Evolutionary conservation across 208 protist genomes (phyloP), one percentile per base, ranked within the genome.

Genomic region (Acanthamoeba culbertsoni): DNA sequence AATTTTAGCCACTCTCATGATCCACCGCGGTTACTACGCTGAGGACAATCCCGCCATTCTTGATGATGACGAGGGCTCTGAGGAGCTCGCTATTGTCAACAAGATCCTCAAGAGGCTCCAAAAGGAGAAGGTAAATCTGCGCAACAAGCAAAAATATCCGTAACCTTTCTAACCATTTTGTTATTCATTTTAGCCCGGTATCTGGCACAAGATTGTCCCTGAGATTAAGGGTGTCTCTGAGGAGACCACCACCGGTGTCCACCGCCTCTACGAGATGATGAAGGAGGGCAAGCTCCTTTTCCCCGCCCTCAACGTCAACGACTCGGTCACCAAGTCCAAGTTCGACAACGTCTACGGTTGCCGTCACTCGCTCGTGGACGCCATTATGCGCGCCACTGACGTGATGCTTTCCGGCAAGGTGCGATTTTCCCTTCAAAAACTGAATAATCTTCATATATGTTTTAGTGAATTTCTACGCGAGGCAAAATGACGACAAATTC

Each of bases 331-430:
- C 90, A 99, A 99, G 98, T 99, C 98, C 95, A 99, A 99, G 97
- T 99, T 99, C 95, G 99, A 99, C 97, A 99, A 99, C 98, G 94
- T 99, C 46, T 99, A 99, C 97, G 98, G 99, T 96, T 99, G 48
- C 12, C 48, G 48, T 18, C 98, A 99, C 96, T 99, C 99, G n/a
- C 98, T 99, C 16, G 97, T 99, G 43, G 99, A 99, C 95, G 99
- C 99, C 95, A 99, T 99, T 96, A 99, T 99, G 97, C 99, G 99
- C 95, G 99, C 99, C 91, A 99, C 99, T 42, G 99, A 99, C 96
- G 99, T 99, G 71, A 99, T 99, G 99, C 98, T 99, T 96, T 99
- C 98, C 31, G 99, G 99, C 90, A 99, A 99, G 98, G 59, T 68
- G 40, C 8, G n/a, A 68, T 6, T 12, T 33, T 37, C 8, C 28